Conservation (phyloP, 2,329 filamentous ascomycete genomes). For the Alternaria longipes region DNA sequence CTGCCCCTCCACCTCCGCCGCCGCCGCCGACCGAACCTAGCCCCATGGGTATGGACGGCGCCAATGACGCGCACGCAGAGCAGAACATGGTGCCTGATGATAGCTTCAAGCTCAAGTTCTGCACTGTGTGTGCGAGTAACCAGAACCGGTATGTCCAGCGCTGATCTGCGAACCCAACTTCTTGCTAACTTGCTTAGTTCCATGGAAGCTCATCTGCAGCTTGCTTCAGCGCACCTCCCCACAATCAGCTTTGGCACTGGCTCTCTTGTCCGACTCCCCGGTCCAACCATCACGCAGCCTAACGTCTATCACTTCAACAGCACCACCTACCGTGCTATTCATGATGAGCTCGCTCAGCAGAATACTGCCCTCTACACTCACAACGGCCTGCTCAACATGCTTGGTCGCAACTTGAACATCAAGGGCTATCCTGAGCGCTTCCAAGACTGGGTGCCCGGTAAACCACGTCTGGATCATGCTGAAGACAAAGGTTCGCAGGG, state of each 20-base stretch:
- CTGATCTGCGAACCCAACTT: not conserved
- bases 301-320: constrained; percentile 99
- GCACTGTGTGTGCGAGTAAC: constrained; percentile 98
- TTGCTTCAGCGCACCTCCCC: constrained; percentile 85
- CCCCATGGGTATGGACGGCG: constrained; percentile 43
- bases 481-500: constrained; percentile 80
- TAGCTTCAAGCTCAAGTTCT: constrained; percentile 91
- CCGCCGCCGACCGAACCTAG: constrained; percentile 50
- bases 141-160: constrained; percentile 81
- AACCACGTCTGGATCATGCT: constrained; percentile 76
- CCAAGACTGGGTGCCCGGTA: constrained; percentile 94
- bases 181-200: constrained; percentile 63
- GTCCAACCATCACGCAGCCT: constrained; percentile 88
- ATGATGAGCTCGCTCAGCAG: constrained; percentile 86
- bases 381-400: constrained; percentile 95
- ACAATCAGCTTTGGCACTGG: constrained; percentile 98
- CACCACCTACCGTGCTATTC: constrained; percentile 94
- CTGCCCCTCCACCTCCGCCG: constrained; percentile 63
- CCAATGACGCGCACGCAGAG: constrained; percentile 37
- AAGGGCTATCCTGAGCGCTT: constrained; percentile 97
- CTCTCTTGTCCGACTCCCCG: constrained; percentile 90
- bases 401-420: constrained; percentile 87
- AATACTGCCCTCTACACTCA: constrained; percentile 87
- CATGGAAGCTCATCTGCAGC: constrained; percentile 98
- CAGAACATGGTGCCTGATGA: constrained; percentile 52